phyloP scores from a whole-genome alignment of 306 rosid genomes.

The Vicia sativa region DNA sequence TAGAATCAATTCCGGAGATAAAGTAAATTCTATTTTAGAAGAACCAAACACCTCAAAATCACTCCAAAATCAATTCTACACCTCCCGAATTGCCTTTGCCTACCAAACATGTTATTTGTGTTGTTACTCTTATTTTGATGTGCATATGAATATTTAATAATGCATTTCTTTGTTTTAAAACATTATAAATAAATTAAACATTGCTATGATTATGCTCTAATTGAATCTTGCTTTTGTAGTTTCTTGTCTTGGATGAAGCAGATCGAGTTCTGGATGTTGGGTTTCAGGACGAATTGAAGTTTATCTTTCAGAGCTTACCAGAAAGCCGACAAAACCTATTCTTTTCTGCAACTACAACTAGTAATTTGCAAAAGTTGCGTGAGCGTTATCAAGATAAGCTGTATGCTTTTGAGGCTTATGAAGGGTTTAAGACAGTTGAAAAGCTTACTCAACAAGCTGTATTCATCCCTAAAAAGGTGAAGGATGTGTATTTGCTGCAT shows the following conservation, averaged over 20 bases:
- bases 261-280: constrained; percentile 83
- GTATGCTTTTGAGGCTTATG: constrained; percentile 76
- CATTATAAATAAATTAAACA: neutral
- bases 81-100: no score
- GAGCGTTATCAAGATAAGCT: constrained; percentile 74
- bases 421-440: constrained; percentile 82
- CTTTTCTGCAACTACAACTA: constrained; percentile 84
- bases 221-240: constrained; percentile 46
- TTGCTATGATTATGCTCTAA: neutral
- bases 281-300: constrained; percentile 80
- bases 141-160: neutral
- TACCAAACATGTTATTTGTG: no score
- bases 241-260: constrained; percentile 93
- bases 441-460: constrained; percentile 72
- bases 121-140: neutral
- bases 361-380: constrained; percentile 61
- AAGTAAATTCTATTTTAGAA: no score
- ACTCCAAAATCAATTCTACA: no score
- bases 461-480: constrained; percentile 65
- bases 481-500: constrained; percentile 79
- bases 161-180: constrained; percentile 13
- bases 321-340: constrained; percentile 76
- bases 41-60: no score
- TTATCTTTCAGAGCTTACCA: constrained; percentile 77
- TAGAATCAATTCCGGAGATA: no score